These are phyloP conservation scores for Lactuca sativa DNA, from an alignment of 129 eudicot genomes.

Conservation along the genomic window DNA sequence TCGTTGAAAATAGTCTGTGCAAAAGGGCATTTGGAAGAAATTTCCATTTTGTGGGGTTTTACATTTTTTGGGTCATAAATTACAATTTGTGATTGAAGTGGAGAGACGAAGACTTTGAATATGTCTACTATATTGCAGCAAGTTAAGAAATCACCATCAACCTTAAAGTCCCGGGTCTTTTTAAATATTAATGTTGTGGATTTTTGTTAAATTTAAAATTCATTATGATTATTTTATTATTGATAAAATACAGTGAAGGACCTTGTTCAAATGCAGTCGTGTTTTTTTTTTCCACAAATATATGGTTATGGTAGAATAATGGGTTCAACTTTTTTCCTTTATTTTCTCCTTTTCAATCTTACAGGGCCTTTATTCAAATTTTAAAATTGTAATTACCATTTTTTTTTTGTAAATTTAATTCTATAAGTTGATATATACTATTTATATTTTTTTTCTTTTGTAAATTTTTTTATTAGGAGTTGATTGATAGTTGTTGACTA, in stretches of 20 bases:
- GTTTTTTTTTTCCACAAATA: not conserved
- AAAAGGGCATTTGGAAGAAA: not conserved
- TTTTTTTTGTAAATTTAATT: too few species aligned
- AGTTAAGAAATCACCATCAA: slow-evolving; percentile 3
- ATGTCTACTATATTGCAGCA: not conserved
- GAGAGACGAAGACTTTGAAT: not conserved
- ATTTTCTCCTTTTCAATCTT: not conserved
- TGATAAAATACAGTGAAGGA: not conserved
- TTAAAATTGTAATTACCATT: too few species aligned
- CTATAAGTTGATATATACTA: too few species aligned
- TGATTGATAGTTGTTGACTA: too few species aligned
- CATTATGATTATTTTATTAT: not conserved
- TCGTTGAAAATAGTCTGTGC: not conserved
- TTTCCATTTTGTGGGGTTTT: not conserved
- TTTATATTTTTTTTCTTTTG: too few species aligned
- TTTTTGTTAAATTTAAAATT: too few species aligned
- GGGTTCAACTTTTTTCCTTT: not conserved
- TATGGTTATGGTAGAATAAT: not conserved
- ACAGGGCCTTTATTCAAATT: not conserved
- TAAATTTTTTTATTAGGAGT: too few species aligned
- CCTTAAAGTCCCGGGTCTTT: too few species aligned
- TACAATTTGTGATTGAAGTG: slow-evolving; percentile 4
- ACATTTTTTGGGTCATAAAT: not conserved
- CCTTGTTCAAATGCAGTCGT: not conserved
- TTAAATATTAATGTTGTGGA: too few species aligned